Conservation (phyloP, 2,329 filamentous ascomycete species). For the Neopestalotiopsis clavispora region DNA sequence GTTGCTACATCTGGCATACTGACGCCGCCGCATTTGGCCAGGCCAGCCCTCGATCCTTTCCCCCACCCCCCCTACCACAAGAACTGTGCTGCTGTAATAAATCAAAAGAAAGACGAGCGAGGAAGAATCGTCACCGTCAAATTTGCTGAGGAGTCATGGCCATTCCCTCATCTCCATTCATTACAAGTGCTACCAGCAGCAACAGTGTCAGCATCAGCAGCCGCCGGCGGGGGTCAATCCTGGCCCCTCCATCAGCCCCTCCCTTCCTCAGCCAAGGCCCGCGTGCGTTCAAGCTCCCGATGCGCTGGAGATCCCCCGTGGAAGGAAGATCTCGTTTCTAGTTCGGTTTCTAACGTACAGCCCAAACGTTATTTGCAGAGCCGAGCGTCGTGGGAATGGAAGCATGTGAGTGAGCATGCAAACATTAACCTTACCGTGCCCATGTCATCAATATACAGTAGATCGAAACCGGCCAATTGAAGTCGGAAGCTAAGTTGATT, state of each 20-base stretch:
- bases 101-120: no score
- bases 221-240: not conserved
- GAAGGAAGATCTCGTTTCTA: slow-evolving; percentile 16
- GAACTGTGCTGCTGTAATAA: no score
- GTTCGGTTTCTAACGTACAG: slow-evolving; percentile 9
- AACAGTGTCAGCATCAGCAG: not conserved
- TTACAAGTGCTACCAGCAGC: not conserved
- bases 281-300: not conserved
- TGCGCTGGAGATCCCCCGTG: slow-evolving; percentile 6
- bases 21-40: no score
- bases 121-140: not conserved
- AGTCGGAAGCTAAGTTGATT: not conserved
- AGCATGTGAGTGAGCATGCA: not conserved
- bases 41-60: no score
- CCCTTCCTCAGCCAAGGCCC: not conserved
- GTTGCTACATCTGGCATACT: not conserved
- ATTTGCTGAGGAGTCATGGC: not conserved
- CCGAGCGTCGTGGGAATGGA: not conserved
- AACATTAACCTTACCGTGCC: not conserved
- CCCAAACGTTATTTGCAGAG: slow-evolving; percentile 1
- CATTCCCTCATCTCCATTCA: not conserved
- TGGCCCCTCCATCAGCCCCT: slow-evolving; percentile 15
- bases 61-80: no score
- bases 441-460: no score
- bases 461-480: no score